Conservation (phyloP, 352 stramenopile species). For the Phytophthora chlamydospora region DNA sequence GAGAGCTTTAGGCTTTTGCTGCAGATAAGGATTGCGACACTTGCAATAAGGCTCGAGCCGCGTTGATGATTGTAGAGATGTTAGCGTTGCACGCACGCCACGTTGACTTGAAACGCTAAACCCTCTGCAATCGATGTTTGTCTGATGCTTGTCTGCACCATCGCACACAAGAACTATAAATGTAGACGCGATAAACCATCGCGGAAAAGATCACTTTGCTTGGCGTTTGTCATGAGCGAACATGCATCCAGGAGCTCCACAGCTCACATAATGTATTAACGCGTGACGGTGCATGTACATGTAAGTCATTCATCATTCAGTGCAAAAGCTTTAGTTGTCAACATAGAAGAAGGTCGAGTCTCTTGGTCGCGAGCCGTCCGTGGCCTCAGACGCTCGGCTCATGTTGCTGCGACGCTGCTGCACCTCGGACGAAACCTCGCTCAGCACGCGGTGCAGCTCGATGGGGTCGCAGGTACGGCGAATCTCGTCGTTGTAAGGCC, state of each 20-base stretch:
- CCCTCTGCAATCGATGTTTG: constrained; percentile 1
- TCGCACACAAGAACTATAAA: too few species aligned
- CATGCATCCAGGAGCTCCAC: too few species aligned
- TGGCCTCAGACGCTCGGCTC: constrained; percentile 42
- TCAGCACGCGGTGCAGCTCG: constrained; percentile 76
- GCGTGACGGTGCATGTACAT: too few species aligned
- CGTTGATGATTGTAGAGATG: constrained; percentile 9
- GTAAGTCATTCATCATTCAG: too few species aligned
- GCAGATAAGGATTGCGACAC: background rate
- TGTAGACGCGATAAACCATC: too few species aligned
- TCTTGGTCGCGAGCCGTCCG: constrained; percentile 49
- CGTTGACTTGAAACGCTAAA: constrained; percentile 3
- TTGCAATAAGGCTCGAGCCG: background rate
- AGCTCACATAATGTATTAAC: too few species aligned
- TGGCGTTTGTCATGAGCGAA: too few species aligned
- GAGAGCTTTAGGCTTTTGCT: too few species aligned
- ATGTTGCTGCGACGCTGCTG: constrained; percentile 55
- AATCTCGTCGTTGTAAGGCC: constrained; percentile 79
- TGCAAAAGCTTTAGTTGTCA: constrained; percentile 24
- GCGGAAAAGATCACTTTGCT: too few species aligned
- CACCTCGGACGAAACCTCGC: constrained; percentile 70
- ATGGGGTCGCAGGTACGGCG: constrained; percentile 63
- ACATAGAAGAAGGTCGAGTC: constrained; percentile 88
- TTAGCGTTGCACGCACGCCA: constrained; percentile 8
- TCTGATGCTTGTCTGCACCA: too few species aligned